These are phyloP conservation scores for Microsporum canis DNA, from an alignment of 2,329 filamentous ascomycete genomes.

Conservation along the genomic window DNA sequence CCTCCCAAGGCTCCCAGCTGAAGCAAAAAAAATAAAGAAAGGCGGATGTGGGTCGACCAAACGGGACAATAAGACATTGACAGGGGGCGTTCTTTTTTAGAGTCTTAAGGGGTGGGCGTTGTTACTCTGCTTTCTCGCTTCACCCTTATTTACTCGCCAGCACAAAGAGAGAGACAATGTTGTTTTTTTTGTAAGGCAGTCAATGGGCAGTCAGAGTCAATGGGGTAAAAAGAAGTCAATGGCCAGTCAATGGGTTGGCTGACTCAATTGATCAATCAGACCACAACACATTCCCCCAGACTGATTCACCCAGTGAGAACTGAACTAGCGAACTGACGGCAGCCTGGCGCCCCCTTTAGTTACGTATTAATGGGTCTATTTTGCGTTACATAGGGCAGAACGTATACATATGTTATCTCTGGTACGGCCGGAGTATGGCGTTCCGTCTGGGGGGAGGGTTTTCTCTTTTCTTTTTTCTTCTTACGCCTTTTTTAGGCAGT, in stretches of 20 bases:
- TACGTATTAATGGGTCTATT: no score
- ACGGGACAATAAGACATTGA: slow-evolving; percentile 1
- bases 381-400: no score
- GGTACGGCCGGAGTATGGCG: background rate
- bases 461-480: background rate
- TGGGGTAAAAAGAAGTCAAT: background rate
- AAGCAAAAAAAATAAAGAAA: background rate
- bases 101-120: background rate
- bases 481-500: background rate
- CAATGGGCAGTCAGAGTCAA: background rate
- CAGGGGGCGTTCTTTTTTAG: background rate
- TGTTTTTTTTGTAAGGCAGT: background rate
- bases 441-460: background rate
- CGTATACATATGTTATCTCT: no score
- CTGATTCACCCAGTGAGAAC: background rate
- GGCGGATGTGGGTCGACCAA: background rate
- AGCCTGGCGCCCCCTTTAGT: background rate
- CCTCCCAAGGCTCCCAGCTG: background rate
- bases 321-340: background rate
- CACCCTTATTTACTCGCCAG: background rate
- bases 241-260: background rate
- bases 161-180: background rate
- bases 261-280: background rate
- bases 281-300: background rate
- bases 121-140: slow-evolving; percentile 1